Base-by-base conservation (phyloP, 306 rosid species). In the Dicorynia guianensis region DNA sequence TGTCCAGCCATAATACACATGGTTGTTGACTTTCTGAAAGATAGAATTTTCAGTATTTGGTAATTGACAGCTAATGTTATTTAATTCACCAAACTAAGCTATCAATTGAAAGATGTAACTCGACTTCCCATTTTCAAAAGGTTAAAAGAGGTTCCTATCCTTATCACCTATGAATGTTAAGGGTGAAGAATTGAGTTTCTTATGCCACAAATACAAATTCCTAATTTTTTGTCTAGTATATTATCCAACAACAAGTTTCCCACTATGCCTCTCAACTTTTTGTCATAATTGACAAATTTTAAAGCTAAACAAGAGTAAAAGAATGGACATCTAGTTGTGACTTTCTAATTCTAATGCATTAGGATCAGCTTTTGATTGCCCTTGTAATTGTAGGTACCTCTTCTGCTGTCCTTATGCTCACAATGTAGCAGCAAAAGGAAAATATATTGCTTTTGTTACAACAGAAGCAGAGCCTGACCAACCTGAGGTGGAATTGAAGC, bases 351-450 rank as follows among this genome's bases (percentile, higher is more conserved):
- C 74, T 48, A 50, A 62, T 58, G 56, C 44, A 7, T 9, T 47
- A 13, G 65, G 76, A 53, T 43, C 20, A 47, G 50, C 44, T 69
- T 44, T 60, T 69, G 52, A 69, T 50, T 77, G 20, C 17, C 72
- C 12, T 43, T 10, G 48, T 56, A 60, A 61, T n/a, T 53, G 71
- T 72, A 89, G 94, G 93, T 91, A 91, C 78, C 91, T 89, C n/a
- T 91, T 91, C 67, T 91, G 97, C 79, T 91, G 92, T 82, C 89
- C 97, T 43, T 89, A 87, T 82, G 90, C 92, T 66, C 97, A 91
- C 79, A 91, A 89, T 40, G 94, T 91, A 20, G 97, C 92, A 66
- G 75, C 94, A 36, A 84, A 89, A 83, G 97, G 92, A 54, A 91
- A 91, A 77, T 89, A 64, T 67, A 85, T 91, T 72, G 97, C 97